Evolutionary conservation across 1,139 yeast species (phyloP), one percentile per base, ranked within the genome.

Genomic region (Pichia sp.): DNA sequence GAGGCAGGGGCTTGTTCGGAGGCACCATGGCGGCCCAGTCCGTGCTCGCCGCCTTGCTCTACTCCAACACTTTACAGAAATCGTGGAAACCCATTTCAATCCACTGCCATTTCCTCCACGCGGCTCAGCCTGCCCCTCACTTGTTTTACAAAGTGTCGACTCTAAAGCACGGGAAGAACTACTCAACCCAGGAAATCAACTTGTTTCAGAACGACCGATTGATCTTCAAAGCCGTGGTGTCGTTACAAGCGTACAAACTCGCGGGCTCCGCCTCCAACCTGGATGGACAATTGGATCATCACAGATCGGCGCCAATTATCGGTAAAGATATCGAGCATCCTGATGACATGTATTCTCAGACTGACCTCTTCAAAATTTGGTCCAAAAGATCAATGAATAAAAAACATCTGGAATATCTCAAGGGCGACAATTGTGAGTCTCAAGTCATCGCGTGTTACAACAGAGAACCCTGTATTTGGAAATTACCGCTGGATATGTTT

Each of bases 11-110:
- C 1, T 80, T 85, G 2, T 85, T 83, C 67, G 95, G 95, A 1
- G 95, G 95, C 3, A 80, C 84, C 38, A 72, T 82, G 48, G 80
- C 85, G 40, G 86, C 88, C 1, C 95, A 85, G 61, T 70, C 90
- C 1, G 65, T 85, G 9, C 65, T 78, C 53, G 90, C 89, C 1
- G 85, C 86, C 2, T 69, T 81, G 7, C 45, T 54, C 8, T 57
- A 57, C 27, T 52, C 62, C 9, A 75, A 69, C 42, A 72, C 77
- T 1, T 68, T 68, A 7, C 68, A 70, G 2, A 63, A 57, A 3
- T 56, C 62, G 41, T 77, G 74, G 62, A 64, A 65, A 37, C 80
- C 80, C 9, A 70, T 72, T 39, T 74, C 80, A 4, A 53, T 76
- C 44, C 82, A 77, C 54, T 73, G 79, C 40, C 76, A 74, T 57